phyloP scores from a whole-genome alignment of 1,284 basidiomycete genomes.

The Heliocybe sulcata region DNA sequence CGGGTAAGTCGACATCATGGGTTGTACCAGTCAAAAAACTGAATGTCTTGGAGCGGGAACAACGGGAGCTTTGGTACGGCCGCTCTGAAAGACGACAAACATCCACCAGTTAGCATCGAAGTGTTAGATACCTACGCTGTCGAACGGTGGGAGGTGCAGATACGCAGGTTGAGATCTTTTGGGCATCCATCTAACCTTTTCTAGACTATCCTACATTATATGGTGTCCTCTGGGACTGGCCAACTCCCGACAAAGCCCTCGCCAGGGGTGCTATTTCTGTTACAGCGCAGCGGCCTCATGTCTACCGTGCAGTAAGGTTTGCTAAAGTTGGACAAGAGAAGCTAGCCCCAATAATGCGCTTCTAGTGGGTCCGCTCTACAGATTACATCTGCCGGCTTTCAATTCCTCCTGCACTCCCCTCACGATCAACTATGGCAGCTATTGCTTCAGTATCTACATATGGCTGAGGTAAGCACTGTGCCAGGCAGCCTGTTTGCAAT shows the following conservation, averaged over 20 bases:
- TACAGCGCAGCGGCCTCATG: conserved; percentile 89
- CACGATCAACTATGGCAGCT: conserved; percentile 98
- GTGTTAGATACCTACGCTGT: conserved; percentile 82
- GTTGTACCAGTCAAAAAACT: not conserved
- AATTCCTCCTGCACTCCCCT: conserved; percentile 94
- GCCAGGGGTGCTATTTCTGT: conserved; percentile 75
- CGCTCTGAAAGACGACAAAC: conserved; percentile 56
- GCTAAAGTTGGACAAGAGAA: not conserved
- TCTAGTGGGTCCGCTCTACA: conserved; percentile 50
- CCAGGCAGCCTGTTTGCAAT: conserved; percentile 4
- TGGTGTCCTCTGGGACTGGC: conserved; percentile 90
- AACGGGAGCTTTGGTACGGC: conserved; percentile 90
- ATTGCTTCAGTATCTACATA: conserved; percentile 82
- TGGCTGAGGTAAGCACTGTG: conserved; percentile 61
- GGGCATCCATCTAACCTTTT: conserved; percentile 1
- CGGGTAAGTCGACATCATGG: conserved; percentile 51
- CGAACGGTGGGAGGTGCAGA: conserved; percentile 89
- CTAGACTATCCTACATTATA: conserved; percentile 93
- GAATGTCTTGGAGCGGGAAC: conserved; percentile 59
- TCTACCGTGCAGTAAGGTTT: conserved; percentile 43
- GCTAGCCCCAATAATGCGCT: conserved; percentile 12
- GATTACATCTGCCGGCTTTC: conserved; percentile 95
- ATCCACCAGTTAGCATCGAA: conserved; percentile 46
- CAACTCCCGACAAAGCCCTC: conserved; percentile 66
- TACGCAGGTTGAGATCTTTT: conserved; percentile 6